Percentiles rank a stretch among this genome's conserved stretches.
Conservation (phyloP, 192 early-diverging fungal genomes). For the Coemansia sp. region DNA sequence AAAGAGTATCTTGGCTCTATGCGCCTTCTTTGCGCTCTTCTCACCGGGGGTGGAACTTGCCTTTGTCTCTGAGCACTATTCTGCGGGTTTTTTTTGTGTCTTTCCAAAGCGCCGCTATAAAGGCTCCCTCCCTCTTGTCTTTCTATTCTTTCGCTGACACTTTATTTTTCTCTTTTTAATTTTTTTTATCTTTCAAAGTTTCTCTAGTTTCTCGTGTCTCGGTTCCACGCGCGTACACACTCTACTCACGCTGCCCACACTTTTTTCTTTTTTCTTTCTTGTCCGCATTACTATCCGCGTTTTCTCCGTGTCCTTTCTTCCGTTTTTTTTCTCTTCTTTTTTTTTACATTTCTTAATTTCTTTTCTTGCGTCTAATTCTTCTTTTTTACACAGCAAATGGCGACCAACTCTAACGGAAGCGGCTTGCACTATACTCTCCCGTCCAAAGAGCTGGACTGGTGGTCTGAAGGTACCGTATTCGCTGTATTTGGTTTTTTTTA, state of each 20-base stretch:
- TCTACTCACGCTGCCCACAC: conserved; percentile 3
- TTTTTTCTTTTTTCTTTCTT: conserved; percentile 22
- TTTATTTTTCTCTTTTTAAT: conserved; percentile 15
- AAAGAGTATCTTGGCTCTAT: conserved; percentile 9
- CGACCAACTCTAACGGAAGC: conserved; percentile 12
- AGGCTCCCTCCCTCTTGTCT: conserved; percentile 5
- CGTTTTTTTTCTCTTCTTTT: conserved; percentile 16
- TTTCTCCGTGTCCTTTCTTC: conserved; percentile 14
- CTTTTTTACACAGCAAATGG: conserved; percentile 12
- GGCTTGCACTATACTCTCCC: conserved; percentile 32
- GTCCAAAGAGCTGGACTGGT: conserved; percentile 59
- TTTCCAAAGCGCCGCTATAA: conserved; percentile 3
- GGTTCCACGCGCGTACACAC: conserved; percentile 44
- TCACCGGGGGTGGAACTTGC: background rate
- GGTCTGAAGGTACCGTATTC: conserved; percentile 56
- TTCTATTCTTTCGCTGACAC: conserved; percentile 10
- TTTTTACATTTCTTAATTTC: conserved; percentile 14
- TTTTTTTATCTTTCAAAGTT: conserved; percentile 14
- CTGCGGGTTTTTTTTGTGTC: conserved; percentile 7
- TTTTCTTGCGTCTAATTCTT: conserved; percentile 18
- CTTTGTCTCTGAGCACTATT: conserved; percentile 10
- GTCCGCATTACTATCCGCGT: conserved; percentile 13
- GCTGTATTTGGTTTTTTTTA: background rate
- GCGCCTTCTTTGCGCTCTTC: conserved; percentile 7
- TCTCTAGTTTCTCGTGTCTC: conserved; percentile 20